These are phyloP conservation scores for Solanum gracilifrons DNA, from an alignment of 257 asterid genomes.

Conservation along the genomic window DNA sequence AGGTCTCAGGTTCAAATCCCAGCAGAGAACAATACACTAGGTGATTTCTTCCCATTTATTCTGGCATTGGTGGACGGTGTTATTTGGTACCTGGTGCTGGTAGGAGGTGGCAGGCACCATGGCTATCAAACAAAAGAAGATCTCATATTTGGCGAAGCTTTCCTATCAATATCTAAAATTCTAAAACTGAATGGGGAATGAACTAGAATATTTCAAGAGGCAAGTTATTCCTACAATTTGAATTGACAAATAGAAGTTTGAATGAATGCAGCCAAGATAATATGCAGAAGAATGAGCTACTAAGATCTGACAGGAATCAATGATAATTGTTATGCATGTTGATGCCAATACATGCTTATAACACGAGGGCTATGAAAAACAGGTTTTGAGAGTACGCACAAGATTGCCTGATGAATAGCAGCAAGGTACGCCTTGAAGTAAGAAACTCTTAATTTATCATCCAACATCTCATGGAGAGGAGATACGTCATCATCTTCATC, in stretches of 20 bases:
- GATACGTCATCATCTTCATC: slow-evolving; percentile 24
- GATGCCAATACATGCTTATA: not conserved
- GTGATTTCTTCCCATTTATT: not conserved
- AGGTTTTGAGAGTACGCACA: slow-evolving; percentile 12
- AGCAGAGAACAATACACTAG: not conserved
- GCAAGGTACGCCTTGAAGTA: slow-evolving; percentile 42
- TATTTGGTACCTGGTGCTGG: not conserved
- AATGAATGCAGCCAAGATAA: not conserved
- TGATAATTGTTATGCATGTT: not conserved
- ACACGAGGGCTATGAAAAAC: not conserved
- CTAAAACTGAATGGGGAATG: not conserved
- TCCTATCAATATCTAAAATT: not conserved
- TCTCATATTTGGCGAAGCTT: not conserved
- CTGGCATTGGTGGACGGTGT: fast-evolving
- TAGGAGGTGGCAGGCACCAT: not conserved
- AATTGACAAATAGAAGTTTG: not conserved
- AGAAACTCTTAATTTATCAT: slow-evolving; percentile 33
- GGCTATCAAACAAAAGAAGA: not conserved
- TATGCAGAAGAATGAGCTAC: not conserved
- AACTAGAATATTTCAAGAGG: not conserved
- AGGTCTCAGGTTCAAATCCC: not conserved
- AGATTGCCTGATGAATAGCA: slow-evolving; percentile 39
- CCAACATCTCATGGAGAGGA: slow-evolving; percentile 30
- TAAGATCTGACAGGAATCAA: not conserved
- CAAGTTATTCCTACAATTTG: not conserved